phyloP scores from a whole-genome alignment of 495 filamentous ascomycete species.

The Trichoderma asperelloides region DNA sequence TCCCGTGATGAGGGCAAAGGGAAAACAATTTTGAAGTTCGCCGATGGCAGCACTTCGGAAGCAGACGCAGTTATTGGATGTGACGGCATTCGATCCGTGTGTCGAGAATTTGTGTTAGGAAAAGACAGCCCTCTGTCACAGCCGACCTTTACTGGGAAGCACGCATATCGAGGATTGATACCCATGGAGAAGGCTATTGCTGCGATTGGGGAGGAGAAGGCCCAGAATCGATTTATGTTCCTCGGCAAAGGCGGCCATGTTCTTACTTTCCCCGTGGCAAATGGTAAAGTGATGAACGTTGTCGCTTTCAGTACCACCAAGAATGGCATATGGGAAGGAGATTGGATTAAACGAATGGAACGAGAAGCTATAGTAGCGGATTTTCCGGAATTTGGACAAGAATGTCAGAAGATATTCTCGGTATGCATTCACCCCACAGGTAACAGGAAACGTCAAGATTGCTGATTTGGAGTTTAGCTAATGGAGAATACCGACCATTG shows the following conservation, averaged over 20 bases:
- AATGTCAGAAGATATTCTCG: constrained; percentile 35
- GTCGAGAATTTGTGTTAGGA: constrained; percentile 34
- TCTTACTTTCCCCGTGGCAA: constrained; percentile 52
- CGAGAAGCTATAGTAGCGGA: constrained; percentile 44
- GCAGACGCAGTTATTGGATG: constrained; percentile 42
- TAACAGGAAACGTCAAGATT: constrained; percentile 12
- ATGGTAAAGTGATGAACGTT: constrained; percentile 50
- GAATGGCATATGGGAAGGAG: constrained; percentile 35
- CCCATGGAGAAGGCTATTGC: constrained; percentile 49
- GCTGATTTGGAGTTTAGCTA: constrained; percentile 17
- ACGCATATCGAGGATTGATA: constrained; percentile 38
- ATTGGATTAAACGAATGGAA: constrained; percentile 45
- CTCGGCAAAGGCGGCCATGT: constrained; percentile 44
- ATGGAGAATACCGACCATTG: constrained; percentile 43
- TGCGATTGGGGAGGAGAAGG: constrained; percentile 45
- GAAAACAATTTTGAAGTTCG: constrained; percentile 20
- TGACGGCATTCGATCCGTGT: constrained; percentile 44
- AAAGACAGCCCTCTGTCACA: constrained; percentile 25
- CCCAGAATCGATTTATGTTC: constrained; percentile 44
- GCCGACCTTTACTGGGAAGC: constrained; percentile 13
- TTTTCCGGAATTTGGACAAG: constrained; percentile 39
- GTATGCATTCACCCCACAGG: constrained; percentile 19
- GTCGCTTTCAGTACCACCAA: constrained; percentile 32
- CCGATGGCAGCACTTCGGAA: constrained; percentile 23
- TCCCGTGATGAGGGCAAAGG: constrained; percentile 14